These are phyloP conservation scores for Rhamnella rubrinervis DNA, from an alignment of 331 rosid genomes.

Conservation along the genomic window DNA sequence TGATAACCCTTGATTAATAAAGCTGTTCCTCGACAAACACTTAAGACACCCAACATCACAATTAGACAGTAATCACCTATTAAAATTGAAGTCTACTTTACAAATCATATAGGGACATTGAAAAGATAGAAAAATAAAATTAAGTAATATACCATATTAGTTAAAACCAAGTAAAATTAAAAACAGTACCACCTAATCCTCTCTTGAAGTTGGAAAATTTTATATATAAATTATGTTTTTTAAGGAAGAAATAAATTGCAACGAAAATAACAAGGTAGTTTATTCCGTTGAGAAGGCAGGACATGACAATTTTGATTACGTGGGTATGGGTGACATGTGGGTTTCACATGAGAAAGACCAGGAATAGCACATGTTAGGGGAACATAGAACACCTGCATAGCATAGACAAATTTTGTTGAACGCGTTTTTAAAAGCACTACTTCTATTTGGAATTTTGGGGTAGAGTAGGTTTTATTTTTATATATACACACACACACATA, in stretches of 20 bases:
- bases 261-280: background rate
- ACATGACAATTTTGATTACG: constrained; percentile 48
- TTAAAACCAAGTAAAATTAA: no score
- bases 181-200: no score
- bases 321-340: constrained; percentile 78
- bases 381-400: constrained; percentile 79
- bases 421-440: background rate
- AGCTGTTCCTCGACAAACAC: constrained; percentile 33
- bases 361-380: constrained; percentile 60
- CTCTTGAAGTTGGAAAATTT: no score
- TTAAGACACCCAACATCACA: constrained; percentile 32
- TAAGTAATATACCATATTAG: background rate
- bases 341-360: constrained; percentile 69
- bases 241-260: no score
- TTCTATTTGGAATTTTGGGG: background rate
- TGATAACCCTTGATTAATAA: constrained; percentile 33
- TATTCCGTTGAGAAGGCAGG: constrained; percentile 20
- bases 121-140: constrained; percentile 20
- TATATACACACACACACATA: no score
- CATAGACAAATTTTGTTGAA: constrained; percentile 23
- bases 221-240: no score
- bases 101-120: constrained; percentile 17
- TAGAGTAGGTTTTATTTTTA: background rate
- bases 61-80: constrained; percentile 33
- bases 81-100: constrained; percentile 28